Evolutionary conservation across 116 monocot genomes (phyloP).

Genomic region (Dioscorea cayenensis): DNA sequence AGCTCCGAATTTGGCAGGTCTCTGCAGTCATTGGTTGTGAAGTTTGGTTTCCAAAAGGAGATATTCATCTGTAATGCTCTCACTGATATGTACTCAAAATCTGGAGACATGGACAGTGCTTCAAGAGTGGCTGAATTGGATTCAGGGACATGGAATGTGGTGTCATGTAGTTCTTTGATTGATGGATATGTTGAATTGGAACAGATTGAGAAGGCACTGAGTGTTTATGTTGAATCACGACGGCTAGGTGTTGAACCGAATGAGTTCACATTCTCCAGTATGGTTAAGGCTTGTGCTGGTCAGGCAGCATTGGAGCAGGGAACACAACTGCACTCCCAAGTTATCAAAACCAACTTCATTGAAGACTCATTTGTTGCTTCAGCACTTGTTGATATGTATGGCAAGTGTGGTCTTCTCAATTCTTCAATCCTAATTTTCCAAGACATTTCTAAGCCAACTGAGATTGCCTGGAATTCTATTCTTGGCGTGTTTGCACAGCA

Average conservation of each 20-base stretch:
- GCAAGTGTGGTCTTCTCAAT: slow-evolving; percentile 40
- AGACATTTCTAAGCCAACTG: slow-evolving; percentile 17
- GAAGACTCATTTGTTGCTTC: slow-evolving; percentile 31
- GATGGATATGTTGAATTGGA: slow-evolving; percentile 44
- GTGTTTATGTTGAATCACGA: slow-evolving; percentile 16
- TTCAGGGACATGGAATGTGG: slow-evolving; percentile 28
- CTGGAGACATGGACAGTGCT: slow-evolving; percentile 35
- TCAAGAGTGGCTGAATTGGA: slow-evolving; percentile 7
- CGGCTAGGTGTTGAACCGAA: slow-evolving; percentile 26
- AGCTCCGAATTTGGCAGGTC: slow-evolving; percentile 6
- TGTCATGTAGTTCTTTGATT: slow-evolving; percentile 42
- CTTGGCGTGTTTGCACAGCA: slow-evolving; percentile 44
- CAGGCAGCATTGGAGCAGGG: slow-evolving; percentile 41
- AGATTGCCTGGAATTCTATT: slow-evolving; percentile 31
- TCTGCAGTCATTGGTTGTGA: slow-evolving; percentile 26
- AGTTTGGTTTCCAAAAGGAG: slow-evolving; percentile 19
- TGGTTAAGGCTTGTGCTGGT: slow-evolving; percentile 46
- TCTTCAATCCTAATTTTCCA: slow-evolving; percentile 29
- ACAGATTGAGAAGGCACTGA: slow-evolving; percentile 29
- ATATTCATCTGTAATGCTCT: slow-evolving; percentile 24
- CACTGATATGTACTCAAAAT: slow-evolving; percentile 39
- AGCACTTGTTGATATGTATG: slow-evolving; percentile 48
- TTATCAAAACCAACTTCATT: slow-evolving; percentile 28
- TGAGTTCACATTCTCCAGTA: slow-evolving; percentile 62
- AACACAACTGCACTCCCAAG: slow-evolving; percentile 35